Evolutionary conservation across 2,329 filamentous ascomycete genomes (phyloP).

Genomic region (Cercospora sp.): DNA sequence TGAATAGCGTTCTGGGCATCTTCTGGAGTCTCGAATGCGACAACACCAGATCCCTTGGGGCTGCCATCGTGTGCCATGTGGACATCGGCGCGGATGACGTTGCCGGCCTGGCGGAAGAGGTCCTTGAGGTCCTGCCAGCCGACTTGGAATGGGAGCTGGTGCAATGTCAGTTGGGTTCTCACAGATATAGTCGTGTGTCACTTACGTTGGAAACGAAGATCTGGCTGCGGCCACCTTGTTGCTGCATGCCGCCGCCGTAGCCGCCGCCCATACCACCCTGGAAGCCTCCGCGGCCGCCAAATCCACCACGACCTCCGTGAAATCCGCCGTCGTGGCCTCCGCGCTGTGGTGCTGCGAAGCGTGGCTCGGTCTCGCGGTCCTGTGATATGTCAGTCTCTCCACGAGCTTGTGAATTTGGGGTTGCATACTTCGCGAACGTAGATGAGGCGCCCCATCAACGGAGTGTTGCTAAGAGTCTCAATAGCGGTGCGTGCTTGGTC

Average conservation of each 20-base stretch:
- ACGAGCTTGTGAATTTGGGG: neutral
- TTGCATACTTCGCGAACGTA: conserved; percentile 88
- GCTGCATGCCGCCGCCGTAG: conserved; percentile 50
- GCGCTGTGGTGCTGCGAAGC: conserved; percentile 57
- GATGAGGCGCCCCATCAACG: conserved; percentile 95
- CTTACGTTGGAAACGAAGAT: conserved; percentile 94
- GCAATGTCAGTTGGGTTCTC: conserved; percentile 29
- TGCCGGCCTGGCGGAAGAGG: conserved; percentile 92
- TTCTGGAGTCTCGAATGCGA: conserved; percentile 91
- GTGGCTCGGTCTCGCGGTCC: conserved; percentile 97
- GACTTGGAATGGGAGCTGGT: conserved; percentile 90
- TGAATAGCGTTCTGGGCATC: conserved; percentile 95
- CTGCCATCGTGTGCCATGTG: conserved; percentile 88
- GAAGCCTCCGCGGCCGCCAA: conserved; percentile 47
- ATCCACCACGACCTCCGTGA: conserved; percentile 53
- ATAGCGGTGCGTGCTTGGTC: conserved; percentile 98
- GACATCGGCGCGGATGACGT: conserved; percentile 91
- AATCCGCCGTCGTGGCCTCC: conserved; percentile 65
- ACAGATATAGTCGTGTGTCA: neutral
- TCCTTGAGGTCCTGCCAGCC: conserved; percentile 99
- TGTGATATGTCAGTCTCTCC: conserved; percentile 42
- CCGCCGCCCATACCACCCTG: conserved; percentile 44
- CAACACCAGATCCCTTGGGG: conserved; percentile 94
- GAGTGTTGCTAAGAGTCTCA: conserved; percentile 97
- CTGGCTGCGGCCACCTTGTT: conserved; percentile 72